Base-by-base conservation (phyloP, 495 filamentous ascomycete species). In the Bryoglossum gracile region DNA sequence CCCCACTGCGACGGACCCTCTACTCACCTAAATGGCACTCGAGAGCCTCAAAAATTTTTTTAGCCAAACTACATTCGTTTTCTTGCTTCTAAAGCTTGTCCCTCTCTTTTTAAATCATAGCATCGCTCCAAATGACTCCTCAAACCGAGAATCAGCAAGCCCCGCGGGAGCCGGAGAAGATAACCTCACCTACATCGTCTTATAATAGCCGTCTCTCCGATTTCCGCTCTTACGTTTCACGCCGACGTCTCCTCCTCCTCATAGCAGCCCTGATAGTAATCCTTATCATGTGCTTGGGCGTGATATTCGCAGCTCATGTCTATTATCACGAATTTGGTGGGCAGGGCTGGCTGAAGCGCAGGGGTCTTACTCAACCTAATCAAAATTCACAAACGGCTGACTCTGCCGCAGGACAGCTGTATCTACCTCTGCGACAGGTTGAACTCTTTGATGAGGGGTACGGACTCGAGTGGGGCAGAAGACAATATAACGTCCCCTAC, bases 271-370 rank as follows among this genome's bases (percentile, higher is more conserved):
- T 48, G 13, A 19, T 55, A 3, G 1, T 55, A 9, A 6, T 35
- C 4, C 4, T 32, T 22, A 47, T 51, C 42, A 24, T 41, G n/a
- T n/a, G n/a, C 11, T 2, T 52, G 13, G 42, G 56, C 18, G 26
- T 59, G 18, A 5, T 56, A 3, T 49, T 53, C 24, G 41, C 25
- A 39, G 36, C 43, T 10, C 56, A 59, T 42, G 21, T 45, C 25
- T 53, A 50, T 22, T 58, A 46, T 24, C 10, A 23, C 8, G 19
- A 44, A n/a, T 53, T 41, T 14, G 49, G 49, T 18, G 54, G 54
- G 1, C 54, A 53, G 24, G 54, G 46, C 4, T 58, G 35, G 32
- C 41, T 55, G 17, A 51, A 35, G 13, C 24, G 18, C 13, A 43
- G 51, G 39, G 48, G 37, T 4, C n/a, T n/a, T n/a, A n/a, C n/a